phyloP scores from a whole-genome alignment of 495 filamentous ascomycete genomes.

The Talaromyces stipitatus region DNA sequence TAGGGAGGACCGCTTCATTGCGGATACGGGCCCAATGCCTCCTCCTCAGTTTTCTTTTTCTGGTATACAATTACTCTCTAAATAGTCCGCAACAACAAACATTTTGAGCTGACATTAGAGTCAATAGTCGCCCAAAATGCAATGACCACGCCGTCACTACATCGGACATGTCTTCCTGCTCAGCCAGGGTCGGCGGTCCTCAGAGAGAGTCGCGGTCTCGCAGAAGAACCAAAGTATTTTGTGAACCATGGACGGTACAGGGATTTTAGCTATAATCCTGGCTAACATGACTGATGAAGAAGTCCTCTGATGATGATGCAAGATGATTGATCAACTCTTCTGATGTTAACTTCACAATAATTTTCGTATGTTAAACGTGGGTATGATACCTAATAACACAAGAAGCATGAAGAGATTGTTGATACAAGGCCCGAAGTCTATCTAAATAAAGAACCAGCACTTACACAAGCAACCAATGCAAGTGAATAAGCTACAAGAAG shows the following conservation, averaged over 20 bases:
- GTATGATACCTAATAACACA: neutral
- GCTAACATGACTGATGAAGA: neutral
- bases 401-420: neutral
- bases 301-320: too few species aligned
- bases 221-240: neutral
- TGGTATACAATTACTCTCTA: conserved; percentile 10
- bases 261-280: conserved; percentile 4
- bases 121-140: neutral
- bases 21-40: conserved; percentile 17
- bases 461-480: neutral
- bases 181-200: neutral
- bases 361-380: neutral
- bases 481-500: neutral
- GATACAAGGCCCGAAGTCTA: neutral
- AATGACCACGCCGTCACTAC: conserved; percentile 11
- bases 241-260: neutral
- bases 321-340: neutral
- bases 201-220: neutral
- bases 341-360: neutral
- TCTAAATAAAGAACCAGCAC: neutral
- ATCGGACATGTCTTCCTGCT: conserved; percentile 21
- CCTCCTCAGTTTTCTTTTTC: conserved; percentile 16
- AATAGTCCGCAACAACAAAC: neutral
- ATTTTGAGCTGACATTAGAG: neutral
- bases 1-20: neutral